phyloP scores from a whole-genome alignment of 2,329 filamentous ascomycete genomes.

The Drechslerella dactyloides region DNA sequence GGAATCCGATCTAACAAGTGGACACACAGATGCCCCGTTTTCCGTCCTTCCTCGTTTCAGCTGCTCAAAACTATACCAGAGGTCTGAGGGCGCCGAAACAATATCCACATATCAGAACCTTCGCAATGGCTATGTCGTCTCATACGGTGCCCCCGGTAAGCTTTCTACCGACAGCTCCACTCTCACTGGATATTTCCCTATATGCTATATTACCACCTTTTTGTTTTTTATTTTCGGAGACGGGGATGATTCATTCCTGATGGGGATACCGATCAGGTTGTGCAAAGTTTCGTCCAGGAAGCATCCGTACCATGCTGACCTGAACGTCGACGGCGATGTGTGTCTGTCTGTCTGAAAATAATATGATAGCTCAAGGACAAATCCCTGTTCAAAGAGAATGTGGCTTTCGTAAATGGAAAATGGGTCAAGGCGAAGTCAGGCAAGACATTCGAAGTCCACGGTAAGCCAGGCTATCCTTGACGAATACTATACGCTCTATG shows the following conservation, averaged over 20 bases:
- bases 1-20: constrained; percentile 18
- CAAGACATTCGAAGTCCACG: constrained; percentile 86
- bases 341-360: constrained; percentile 9
- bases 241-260: neutral
- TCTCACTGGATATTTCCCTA: constrained; percentile 10
- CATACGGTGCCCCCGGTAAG: constrained; percentile 44
- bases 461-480: constrained; percentile 58
- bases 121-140: constrained; percentile 50
- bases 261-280: neutral
- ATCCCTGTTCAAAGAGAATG: constrained; percentile 80
- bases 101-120: constrained; percentile 45
- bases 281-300: neutral
- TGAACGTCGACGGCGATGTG: constrained; percentile 30
- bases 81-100: constrained; percentile 48
- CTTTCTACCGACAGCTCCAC: constrained; percentile 20
- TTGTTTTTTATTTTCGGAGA: constrained; percentile 22
- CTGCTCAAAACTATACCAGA: constrained; percentile 39
- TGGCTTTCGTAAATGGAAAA: constrained; percentile 80
- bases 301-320: neutral
- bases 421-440: constrained; percentile 86
- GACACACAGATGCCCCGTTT: constrained; percentile 47
- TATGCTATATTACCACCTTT: constrained; percentile 14
- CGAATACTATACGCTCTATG: neutral
- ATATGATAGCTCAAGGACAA: constrained; percentile 72
- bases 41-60: constrained; percentile 50